phyloP scores from a whole-genome alignment of 2,329 filamentous ascomycete genomes.

The Colletotrichum sp. region DNA sequence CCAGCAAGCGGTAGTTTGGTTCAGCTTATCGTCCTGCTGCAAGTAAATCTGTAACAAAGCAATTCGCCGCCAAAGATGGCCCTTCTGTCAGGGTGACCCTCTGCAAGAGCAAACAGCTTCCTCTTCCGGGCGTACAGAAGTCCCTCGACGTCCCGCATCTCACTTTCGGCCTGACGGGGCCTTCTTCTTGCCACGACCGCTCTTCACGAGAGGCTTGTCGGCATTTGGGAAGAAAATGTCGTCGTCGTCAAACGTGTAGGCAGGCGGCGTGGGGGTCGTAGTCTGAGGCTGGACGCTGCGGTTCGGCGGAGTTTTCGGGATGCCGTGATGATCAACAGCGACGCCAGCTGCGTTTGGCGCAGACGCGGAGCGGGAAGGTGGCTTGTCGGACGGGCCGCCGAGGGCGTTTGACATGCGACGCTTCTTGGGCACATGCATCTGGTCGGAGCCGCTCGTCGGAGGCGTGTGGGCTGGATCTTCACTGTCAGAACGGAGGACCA shows the following conservation, averaged over 20 bases:
- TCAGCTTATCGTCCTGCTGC: background rate
- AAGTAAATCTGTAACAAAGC: background rate
- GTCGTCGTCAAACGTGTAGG: slow-evolving; percentile 6
- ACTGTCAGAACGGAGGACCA: background rate
- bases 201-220: background rate
- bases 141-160: background rate
- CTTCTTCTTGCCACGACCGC: background rate
- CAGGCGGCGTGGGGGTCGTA: background rate
- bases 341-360: background rate
- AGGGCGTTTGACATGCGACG: background rate
- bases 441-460: background rate
- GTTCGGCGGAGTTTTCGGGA: background rate
- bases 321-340: background rate
- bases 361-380: background rate
- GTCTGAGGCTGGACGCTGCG: background rate
- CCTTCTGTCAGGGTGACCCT: background rate
- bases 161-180: background rate
- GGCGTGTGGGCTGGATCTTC: background rate
- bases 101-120: background rate
- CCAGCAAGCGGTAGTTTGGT: background rate
- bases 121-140: background rate
- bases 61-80: background rate
- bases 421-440: background rate
- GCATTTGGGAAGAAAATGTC: slow-evolving; percentile 5
- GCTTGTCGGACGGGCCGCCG: background rate